A percentile compares a stretch with the other conserved stretches of the same genome.
phyloP scores from a whole-genome alignment of 768 basidiomycete species.

The Leccinum longicurvipes region DNA sequence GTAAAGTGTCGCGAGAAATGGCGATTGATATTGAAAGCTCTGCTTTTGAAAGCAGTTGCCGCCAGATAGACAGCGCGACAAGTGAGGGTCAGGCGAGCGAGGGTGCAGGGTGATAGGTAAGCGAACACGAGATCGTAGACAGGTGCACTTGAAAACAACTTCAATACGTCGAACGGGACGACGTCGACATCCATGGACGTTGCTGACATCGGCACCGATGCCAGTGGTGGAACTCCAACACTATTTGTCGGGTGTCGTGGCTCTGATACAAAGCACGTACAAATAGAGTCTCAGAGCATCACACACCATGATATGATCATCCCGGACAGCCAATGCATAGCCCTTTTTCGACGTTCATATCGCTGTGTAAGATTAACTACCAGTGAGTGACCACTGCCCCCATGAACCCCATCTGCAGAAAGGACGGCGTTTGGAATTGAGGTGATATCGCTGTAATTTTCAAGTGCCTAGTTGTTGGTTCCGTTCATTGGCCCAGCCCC shows the following conservation, averaged over 20 bases:
- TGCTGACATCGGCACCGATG: neutral
- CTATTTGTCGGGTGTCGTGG: too few relatives aligned
- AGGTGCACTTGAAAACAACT: slow-evolving; percentile 15
- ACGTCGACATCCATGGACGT: neutral
- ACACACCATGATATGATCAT: too few relatives aligned
- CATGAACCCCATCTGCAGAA: neutral
- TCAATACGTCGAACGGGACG: neutral
- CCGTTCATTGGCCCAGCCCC: neutral
- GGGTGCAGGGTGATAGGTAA: slow-evolving; percentile 22
- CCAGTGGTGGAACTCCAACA: too few relatives aligned
- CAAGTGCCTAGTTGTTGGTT: neutral
- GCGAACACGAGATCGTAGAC: slow-evolving; percentile 22
- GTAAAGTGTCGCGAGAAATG: slow-evolving; percentile 38
- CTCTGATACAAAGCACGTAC: too few relatives aligned
- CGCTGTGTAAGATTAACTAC: too few relatives aligned
- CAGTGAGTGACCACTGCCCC: too few relatives aligned
- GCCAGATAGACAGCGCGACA: slow-evolving; percentile 17
- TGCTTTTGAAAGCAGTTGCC: slow-evolving; percentile 18
- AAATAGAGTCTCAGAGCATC: too few relatives aligned
- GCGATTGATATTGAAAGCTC: slow-evolving; percentile 35
- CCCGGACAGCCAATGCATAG: too few relatives aligned
- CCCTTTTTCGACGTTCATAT: too few relatives aligned
- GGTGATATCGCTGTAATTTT: neutral
- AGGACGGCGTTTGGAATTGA: neutral
- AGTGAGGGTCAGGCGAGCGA: slow-evolving; percentile 21